These are phyloP conservation scores for Colletotrichum sojae DNA, from an alignment of 2,329 filamentous ascomycete genomes.

Conservation along the genomic window DNA sequence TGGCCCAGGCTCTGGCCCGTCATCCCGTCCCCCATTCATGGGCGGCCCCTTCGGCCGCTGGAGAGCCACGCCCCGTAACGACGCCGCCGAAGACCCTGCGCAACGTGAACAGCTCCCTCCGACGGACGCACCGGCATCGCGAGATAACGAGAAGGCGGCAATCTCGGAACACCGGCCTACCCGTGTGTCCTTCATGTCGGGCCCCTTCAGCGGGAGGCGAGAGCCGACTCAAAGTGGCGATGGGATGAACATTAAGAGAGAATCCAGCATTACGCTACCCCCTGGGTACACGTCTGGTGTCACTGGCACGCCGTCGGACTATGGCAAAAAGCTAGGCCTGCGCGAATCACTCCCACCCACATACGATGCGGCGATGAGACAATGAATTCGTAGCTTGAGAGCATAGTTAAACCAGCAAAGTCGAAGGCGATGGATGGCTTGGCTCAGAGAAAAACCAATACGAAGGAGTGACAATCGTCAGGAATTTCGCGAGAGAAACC, in stretches of 20 bases:
- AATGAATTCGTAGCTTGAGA: neutral
- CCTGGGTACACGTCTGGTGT: constrained; percentile 25
- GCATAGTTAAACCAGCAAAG: too few relatives aligned
- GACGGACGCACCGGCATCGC: neutral
- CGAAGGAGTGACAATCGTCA: too few relatives aligned
- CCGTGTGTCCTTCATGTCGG: constrained; percentile 22
- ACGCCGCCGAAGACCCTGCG: neutral
- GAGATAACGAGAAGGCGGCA: constrained; percentile 15
- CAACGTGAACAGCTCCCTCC: neutral
- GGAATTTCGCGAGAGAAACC: neutral
- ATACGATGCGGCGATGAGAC: constrained; percentile 24
- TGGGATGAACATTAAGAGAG: constrained; percentile 11
- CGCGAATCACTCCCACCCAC: constrained; percentile 23
- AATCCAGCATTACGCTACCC: constrained; percentile 15
- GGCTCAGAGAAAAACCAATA: too few relatives aligned
- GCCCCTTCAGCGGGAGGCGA: constrained; percentile 17
- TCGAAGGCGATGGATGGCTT: too few relatives aligned
- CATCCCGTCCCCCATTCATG: constrained; percentile 13
- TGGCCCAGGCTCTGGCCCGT: constrained; percentile 4
- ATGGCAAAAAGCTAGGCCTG: neutral
- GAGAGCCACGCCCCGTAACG: constrained; percentile 10
- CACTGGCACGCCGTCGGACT: neutral
- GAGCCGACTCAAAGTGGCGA: constrained; percentile 4
- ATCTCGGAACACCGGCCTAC: neutral
- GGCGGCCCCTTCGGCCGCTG: constrained; percentile 25